These are phyloP conservation scores for Sarcocystis neurona DNA, from an alignment of 169 alveolate genomes.

Conservation along the genomic window DNA sequence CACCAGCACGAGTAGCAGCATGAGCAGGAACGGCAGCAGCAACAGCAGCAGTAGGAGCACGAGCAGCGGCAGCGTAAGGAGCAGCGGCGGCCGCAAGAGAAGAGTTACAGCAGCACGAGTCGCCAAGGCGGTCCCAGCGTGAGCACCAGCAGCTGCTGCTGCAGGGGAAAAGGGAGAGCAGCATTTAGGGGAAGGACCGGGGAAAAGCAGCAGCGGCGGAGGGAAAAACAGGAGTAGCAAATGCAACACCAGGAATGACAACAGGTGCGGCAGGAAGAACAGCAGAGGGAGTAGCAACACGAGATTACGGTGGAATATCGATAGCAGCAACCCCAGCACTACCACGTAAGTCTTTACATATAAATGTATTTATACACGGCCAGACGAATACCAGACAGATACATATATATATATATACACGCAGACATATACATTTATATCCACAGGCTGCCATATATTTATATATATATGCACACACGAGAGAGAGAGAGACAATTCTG, in stretches of 20 bases:
- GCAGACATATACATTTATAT: neutral
- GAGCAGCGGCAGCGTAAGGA: neutral
- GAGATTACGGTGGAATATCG: too few relatives aligned
- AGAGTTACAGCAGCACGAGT: neutral
- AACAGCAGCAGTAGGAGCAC: neutral
- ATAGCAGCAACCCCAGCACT: too few relatives aligned
- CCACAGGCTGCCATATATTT: neutral
- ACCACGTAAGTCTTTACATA: neutral
- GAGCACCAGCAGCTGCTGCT: neutral
- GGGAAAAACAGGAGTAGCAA: neutral
- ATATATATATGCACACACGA: neutral
- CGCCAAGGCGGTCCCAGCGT: neutral
- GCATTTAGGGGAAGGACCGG: neutral
- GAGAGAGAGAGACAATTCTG: neutral
- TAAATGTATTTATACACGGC: neutral
- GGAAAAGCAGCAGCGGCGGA: neutral
- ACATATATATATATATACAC: neutral
- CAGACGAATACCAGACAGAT: too few relatives aligned
- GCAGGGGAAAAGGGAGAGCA: neutral
- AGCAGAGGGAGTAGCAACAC: too few relatives aligned
- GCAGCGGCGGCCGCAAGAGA: neutral
- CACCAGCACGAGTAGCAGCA: neutral
- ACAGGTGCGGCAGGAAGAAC: too few relatives aligned
- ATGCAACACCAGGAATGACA: neutral
- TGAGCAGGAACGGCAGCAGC: neutral